Base-by-base conservation (phyloP, 2,329 filamentous ascomycete species). In the Microcyclospora pomicola region DNA sequence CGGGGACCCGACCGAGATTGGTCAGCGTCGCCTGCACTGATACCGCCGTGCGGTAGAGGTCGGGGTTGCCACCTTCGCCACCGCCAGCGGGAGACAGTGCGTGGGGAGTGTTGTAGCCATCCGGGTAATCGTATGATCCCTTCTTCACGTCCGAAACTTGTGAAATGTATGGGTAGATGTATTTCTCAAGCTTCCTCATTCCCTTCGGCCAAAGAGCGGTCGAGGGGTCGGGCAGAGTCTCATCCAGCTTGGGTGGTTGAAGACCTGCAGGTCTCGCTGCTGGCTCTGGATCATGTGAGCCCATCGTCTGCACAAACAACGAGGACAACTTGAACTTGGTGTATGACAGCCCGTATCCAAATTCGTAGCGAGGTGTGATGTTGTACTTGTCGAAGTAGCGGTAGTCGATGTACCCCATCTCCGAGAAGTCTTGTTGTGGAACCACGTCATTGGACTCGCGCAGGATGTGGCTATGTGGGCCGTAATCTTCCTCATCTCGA, bases 371-470 rank as follows among this genome's bases (percentile, higher is more conserved):
- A 1, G 87, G 87, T 5, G 68, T 67, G 42, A 91, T 78, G 40
- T 69, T 66, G 38, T 79, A 60, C 54, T 80, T 82, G 65, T 94
- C 86, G 49, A 95, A 87, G 59, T 87, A 74, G 10, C 86, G 78
- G 62, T 95, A 94, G 64, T 95, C 88, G 48, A 92, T 77, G 54
- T 87, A 87, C 0, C 94, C 62, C 0, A 84, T 84, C 54, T 94
- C 84, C 1, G 69, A 71, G 55, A 91, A 93, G 46, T 84, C 77
- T 49, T 92, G 83, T 53, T 93, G 84, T 0, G 85, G 83, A 1
- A 79, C 66, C 3, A 82, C 63, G 12, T 69, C 73, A 47, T 83
- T 81, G 0, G 80, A 73, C 35, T 75, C 64, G 52, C 80, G 83
- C 45, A 86, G 65, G 30, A 91, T 67, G 51, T 79, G 71, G 13